These are phyloP conservation scores for Aschersonia sp. DNA, from an alignment of 2,329 filamentous ascomycete species.

Conservation along the genomic window DNA sequence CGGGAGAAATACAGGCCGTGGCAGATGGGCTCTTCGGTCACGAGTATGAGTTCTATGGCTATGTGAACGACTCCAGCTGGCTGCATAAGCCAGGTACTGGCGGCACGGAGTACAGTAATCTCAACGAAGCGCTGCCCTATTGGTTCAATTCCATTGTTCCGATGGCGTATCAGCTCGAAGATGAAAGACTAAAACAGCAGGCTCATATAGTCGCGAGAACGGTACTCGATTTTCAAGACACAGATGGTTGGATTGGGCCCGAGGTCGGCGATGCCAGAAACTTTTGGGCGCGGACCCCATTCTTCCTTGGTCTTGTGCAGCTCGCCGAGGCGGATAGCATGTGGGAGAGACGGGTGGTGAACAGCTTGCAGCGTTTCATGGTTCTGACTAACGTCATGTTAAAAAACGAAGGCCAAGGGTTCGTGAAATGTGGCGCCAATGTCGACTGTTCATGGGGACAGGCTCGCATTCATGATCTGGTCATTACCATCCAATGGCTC, in stretches of 20 bases:
- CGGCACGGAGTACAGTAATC: constrained; percentile 35
- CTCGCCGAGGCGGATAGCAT: constrained; percentile 15
- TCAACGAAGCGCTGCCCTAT: constrained; percentile 43
- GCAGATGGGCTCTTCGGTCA: constrained; percentile 38
- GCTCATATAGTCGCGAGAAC: constrained; percentile 19
- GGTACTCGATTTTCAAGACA: constrained; percentile 24
- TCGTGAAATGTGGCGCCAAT: constrained; percentile 27
- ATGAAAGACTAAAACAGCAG: constrained; percentile 27
- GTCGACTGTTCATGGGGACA: constrained; percentile 17
- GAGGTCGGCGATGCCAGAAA: constrained; percentile 13
- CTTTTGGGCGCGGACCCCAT: constrained; percentile 17
- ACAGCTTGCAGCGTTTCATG: constrained; percentile 12
- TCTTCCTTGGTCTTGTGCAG: constrained; percentile 17
- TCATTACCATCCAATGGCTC: constrained; percentile 25
- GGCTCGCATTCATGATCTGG: constrained; percentile 22
- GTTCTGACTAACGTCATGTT: constrained; percentile 39
- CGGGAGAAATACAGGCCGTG: constrained; percentile 31
- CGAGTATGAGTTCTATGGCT: constrained; percentile 37
- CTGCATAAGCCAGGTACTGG: constrained; percentile 15
- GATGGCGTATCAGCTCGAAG: constrained; percentile 34
- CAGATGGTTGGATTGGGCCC: constrained; percentile 39
- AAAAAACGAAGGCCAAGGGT: constrained; percentile 33
- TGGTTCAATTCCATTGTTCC: constrained; percentile 47
- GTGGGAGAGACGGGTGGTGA: constrained; percentile 9
- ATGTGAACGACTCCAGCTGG: constrained; percentile 36